Conservation (phyloP, 176 grass and related monocot genomes). For the Rhynchospora tenuis region DNA sequence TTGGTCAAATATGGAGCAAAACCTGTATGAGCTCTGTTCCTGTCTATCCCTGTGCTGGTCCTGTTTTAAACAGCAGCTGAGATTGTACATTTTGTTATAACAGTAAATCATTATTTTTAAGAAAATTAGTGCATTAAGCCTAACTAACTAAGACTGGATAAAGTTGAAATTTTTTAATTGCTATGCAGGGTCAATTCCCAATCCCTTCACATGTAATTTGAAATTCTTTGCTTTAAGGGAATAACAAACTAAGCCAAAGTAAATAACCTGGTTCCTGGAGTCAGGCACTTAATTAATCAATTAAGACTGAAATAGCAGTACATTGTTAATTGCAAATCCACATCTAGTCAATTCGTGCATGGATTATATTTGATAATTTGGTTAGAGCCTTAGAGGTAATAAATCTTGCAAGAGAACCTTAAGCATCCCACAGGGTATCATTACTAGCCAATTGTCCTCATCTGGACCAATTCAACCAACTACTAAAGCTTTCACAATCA, state of each 20-base stretch:
- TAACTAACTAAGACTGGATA: not conserved
- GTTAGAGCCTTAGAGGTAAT: not conserved
- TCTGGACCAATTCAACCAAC: not conserved
- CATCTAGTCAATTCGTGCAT: not conserved
- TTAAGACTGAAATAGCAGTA: not conserved
- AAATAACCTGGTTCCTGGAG: not conserved
- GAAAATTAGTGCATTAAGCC: not conserved
- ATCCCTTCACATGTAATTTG: not conserved
- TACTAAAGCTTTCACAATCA: constrained; percentile 4
- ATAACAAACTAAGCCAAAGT: not conserved
- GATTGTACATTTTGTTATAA: not conserved
- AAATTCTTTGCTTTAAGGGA: not conserved
- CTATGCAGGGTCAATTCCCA: not conserved
- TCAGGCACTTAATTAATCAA: constrained; percentile 1
- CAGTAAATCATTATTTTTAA: not conserved
- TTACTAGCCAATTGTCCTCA: constrained; percentile 7
- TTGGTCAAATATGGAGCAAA: no score
- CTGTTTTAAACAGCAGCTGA: not conserved
- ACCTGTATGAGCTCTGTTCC: not conserved
- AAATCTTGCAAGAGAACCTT: not conserved
- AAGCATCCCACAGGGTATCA: constrained; percentile 12
- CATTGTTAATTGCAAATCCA: not conserved
- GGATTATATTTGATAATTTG: not conserved
- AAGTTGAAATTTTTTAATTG: not conserved
- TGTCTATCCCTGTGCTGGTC: not conserved